These are phyloP conservation scores for Coelastrella sp. DNA, from an alignment of 139 green algal species.

Conservation along the genomic window DNA sequence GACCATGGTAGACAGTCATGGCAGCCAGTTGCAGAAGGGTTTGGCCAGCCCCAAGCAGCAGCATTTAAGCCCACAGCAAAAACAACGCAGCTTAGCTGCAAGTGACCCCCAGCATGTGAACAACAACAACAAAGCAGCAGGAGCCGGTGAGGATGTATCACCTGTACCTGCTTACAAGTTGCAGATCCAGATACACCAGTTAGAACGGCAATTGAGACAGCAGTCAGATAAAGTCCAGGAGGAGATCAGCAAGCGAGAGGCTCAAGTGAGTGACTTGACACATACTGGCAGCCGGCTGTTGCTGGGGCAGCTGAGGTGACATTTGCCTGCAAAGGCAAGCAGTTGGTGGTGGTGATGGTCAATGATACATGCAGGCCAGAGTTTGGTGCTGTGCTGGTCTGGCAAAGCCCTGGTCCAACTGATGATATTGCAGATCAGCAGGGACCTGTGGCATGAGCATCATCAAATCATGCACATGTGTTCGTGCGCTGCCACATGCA, in stretches of 20 bases:
- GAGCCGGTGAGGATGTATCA: neutral
- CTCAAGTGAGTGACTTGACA: neutral
- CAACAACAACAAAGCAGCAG: neutral
- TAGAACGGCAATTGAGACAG: conserved; percentile 45
- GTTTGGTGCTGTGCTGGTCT: too few relatives aligned
- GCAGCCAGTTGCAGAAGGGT: neutral
- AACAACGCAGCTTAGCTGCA: neutral
- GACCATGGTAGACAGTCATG: neutral
- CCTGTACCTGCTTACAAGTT: conserved; percentile 41
- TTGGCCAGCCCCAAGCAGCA: neutral
- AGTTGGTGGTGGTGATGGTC: too few relatives aligned
- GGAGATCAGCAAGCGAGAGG: neutral
- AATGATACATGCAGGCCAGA: too few relatives aligned
- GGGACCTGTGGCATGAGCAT: too few relatives aligned
- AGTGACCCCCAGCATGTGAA: neutral
- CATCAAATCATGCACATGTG: neutral
- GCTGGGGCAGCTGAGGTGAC: neutral
- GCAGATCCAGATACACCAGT: conserved; percentile 37
- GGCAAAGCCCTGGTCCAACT: neutral
- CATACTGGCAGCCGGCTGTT: neutral
- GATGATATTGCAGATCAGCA: neutral
- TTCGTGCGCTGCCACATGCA: neutral
- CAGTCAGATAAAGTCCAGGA: conserved; percentile 25
- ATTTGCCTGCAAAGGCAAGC: neutral
- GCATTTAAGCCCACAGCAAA: too few relatives aligned